Percentiles rank a stretch among this genome's conserved stretches.
These are phyloP conservation scores for Colletotrichum australisinense DNA, from an alignment of 2,329 filamentous ascomycete species.

Conservation along the genomic window DNA sequence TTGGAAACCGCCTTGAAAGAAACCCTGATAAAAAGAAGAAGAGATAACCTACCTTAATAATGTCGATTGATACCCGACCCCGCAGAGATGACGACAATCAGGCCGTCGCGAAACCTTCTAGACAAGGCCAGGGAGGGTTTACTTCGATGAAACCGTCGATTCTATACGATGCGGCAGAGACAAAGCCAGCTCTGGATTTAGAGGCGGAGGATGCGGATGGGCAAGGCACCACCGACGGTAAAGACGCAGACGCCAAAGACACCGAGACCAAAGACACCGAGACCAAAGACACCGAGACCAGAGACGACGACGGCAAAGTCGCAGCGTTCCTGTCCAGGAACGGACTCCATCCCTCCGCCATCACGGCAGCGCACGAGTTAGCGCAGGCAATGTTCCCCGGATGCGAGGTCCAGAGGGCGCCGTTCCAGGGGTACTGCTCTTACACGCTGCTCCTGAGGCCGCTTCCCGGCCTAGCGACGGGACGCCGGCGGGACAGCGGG, in stretches of 20 bases:
- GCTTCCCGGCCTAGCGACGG: constrained; percentile 32
- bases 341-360: background rate
- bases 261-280: background rate
- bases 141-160: no score
- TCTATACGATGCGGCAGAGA: no score
- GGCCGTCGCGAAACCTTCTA: no score
- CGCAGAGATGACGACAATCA: no score
- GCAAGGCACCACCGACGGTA: no score
- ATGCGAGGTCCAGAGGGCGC: constrained; percentile 44
- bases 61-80: background rate
- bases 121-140: no score
- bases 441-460: constrained; percentile 56
- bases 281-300: background rate
- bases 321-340: constrained; percentile 13
- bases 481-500: constrained; percentile 10
- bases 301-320: constrained; percentile 3
- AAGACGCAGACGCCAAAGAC: background rate
- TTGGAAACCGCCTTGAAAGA: background rate
- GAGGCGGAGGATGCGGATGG: background rate
- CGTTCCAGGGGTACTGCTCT: constrained; percentile 63
- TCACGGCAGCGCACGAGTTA: constrained; percentile 41
- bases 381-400: constrained; percentile 45
- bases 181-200: accelerated
- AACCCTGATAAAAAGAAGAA: background rate
- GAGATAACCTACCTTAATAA: background rate